phyloP scores from a whole-genome alignment of 805 yeast species.

The Wickerhamiella bombiphila region DNA sequence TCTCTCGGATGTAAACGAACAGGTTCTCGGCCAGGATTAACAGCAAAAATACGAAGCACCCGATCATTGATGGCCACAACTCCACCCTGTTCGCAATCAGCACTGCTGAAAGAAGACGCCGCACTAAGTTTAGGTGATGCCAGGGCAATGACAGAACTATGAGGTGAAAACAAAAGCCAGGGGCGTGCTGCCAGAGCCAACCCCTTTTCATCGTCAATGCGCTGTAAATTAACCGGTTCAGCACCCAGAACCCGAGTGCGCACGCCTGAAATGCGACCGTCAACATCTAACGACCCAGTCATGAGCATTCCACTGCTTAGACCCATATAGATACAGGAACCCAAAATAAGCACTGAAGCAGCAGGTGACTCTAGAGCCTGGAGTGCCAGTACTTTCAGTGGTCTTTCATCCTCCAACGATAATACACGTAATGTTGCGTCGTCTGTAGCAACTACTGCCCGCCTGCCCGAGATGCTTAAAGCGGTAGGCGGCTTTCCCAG shows the following conservation, averaged over 20 bases:
- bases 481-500: conserved; percentile 19
- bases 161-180: too few relatives aligned
- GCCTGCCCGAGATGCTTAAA: conserved; percentile 34
- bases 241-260: conserved; percentile 63
- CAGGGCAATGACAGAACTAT: too few relatives aligned
- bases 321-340: conserved; percentile 53
- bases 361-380: conserved; percentile 56
- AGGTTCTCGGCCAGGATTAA: neutral
- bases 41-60: conserved; percentile 35
- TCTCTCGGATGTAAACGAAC: neutral
- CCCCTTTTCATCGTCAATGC: conserved; percentile 25
- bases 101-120: conserved; percentile 45
- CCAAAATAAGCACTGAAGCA: conserved; percentile 19
- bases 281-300: conserved; percentile 39
- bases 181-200: conserved; percentile 34
- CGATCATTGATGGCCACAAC: conserved; percentile 45
- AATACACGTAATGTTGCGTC: conserved; percentile 58
- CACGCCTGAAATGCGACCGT: conserved; percentile 44
- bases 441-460: conserved; percentile 54
- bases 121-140: conserved; percentile 26
- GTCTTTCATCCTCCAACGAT: conserved; percentile 43
- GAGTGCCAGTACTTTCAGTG: conserved; percentile 45
- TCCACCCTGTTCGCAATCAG: conserved; percentile 42
- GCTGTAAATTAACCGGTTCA: conserved; percentile 39
- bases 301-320: conserved; percentile 72